Base-by-base conservation (phyloP, 1,284 basidiomycete genomes). In the Sanghuangporus sanghuang region DNA sequence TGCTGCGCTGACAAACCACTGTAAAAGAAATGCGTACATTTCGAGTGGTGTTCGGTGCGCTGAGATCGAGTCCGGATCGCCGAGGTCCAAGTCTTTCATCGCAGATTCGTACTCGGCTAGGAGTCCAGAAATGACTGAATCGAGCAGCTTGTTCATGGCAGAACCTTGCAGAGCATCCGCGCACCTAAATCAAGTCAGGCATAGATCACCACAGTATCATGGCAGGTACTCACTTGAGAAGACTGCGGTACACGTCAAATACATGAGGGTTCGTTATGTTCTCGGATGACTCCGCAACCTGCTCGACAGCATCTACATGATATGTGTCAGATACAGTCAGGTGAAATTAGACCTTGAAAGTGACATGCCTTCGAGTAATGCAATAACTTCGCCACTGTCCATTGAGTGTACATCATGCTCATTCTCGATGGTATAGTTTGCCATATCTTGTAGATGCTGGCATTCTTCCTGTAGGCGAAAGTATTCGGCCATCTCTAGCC, bases 1-100 rank as follows among this genome's bases (percentile, higher is more conserved):
- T 0, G 87, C 89, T 0, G 85, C 85, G 16, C 77, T 76, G 21
- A 92, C 88, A 71, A 94, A 94, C 93, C 93, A 96, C 67, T 88
- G 81, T 7, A 96, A 74, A 21, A 96, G 77, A 72, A 96, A 97
- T 3, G 89, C 90, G 73, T 93, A 96, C 79, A 90, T 87, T 73
- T 97, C 95, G 57, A 97, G 78, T 0, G 92, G 85, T 0, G 73
- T 71, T 71, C 89, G 89, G 75, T 95, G 93, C 0, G 81, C 73
- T 68, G 85, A 77, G 64, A 89, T 85, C 0, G 82, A 81, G 54
- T 91, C 84, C 66, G 88, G 86, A 61, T 93, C 89, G 21, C 87
- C 86, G 39, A 85, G 78, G 35, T 90, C 87, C 39, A 89, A 73
- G 65, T 92, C 87, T 59, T 80, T 80, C 40, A 81, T 72, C 3